Base-by-base conservation (phyloP, 129 eudicot genomes). In the Mikania micrantha region DNA sequence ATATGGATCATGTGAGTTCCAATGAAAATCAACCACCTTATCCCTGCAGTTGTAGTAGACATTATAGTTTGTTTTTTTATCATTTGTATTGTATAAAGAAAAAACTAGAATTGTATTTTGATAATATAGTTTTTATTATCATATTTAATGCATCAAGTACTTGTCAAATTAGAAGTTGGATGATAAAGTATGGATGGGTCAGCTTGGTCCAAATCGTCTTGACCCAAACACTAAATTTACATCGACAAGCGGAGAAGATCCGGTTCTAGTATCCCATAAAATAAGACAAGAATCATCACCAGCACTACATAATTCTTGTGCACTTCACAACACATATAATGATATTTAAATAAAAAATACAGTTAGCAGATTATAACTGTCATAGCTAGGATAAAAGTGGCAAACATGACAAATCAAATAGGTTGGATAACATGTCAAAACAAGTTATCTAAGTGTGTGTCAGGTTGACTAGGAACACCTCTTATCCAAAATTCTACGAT, bases 241-340 rank as follows among this genome's bases (percentile, higher is more conserved):
- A 28, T 56, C 86, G 29, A 88, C 79, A 52, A 66, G 96, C 4
- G 96, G 98, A 64, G 80, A 60, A 72, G 77, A 56, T 41, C 96
- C 95, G 9, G 85, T 80, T 78, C 98, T 77, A 12, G 95, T 91
- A 79, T 92, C 98, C 98, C 96, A 92, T 56, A 92, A 65, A 69
- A 92, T 88, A 56, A 92, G 96, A 87, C 98, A 88, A 50, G 96
- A 86, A 78, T 92, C 98, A 75, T 88, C 98, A 69, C 96, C 98
- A 74, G 88, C 96, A 74, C 96, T 92, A 63, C 96, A 92, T 75
- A 88, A 92, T 71, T 92, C 98, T 80, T 84, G 85, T 7, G 90
- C 85, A 69, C 98, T 92, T 70, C 82, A 81, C 47, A 36, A 71
- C 39, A 73, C n/a, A 38, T 40, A 65, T 40, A 53, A 41, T 17